Conservation (phyloP, 192 early-diverging fungal genomes). For the Gamsiella multidivaricata region DNA sequence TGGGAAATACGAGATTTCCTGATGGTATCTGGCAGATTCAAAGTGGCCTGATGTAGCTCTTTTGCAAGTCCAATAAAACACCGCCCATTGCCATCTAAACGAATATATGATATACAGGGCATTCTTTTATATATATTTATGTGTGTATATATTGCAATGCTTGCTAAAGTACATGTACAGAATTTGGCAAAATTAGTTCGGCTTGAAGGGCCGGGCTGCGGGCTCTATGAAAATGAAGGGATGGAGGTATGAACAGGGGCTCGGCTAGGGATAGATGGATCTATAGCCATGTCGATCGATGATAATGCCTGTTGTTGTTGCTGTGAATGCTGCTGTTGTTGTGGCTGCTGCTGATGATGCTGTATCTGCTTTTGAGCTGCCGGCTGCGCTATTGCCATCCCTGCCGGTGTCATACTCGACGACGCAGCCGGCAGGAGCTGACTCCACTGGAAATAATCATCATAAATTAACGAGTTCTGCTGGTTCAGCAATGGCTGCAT, state of each 20-base stretch:
- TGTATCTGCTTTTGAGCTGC: constrained; percentile 20
- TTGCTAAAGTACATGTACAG: no score
- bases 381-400: no score
- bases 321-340: constrained; percentile 16
- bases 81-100: no score
- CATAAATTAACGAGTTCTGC: constrained; percentile 50
- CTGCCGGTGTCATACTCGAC: background rate
- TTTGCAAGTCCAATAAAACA: no score
- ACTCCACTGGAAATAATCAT: constrained; percentile 44
- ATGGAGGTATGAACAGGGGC: constrained; percentile 7
- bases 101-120: no score
- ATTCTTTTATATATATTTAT: no score
- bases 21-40: no score
- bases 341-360: constrained; percentile 27
- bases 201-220: no score
- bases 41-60: no score
- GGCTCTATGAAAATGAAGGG: constrained; percentile 18
- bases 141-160: no score
- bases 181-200: no score
- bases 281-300: constrained; percentile 37
- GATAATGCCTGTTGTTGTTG: constrained; percentile 19
- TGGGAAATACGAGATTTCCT: no score
- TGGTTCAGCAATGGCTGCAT: constrained; percentile 46
- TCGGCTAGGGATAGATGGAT: constrained; percentile 1
- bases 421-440: background rate